A percentile compares a stretch with the other conserved stretches of the same genome.
Conservation (phyloP, 768 basidiomycete genomes). For the Amanita jacksonii region DNA sequence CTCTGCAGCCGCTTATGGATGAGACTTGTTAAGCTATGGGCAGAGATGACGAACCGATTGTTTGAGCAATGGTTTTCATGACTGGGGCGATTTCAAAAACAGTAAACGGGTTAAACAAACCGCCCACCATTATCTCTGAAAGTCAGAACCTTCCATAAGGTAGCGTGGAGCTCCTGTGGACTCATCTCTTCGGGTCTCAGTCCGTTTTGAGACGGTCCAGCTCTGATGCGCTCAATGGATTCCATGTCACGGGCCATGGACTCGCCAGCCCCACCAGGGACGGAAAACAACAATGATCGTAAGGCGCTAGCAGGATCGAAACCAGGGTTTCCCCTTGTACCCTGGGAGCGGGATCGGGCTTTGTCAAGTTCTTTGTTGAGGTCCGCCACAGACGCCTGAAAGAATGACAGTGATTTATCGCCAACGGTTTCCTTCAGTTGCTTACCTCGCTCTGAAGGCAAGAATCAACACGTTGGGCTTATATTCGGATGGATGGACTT, state of each 20-base stretch:
- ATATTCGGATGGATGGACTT: constrained; percentile 14
- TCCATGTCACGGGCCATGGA: constrained; percentile 73
- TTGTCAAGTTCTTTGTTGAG: constrained; percentile 69
- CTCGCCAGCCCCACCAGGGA: constrained; percentile 52
- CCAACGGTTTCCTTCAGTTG: background rate
- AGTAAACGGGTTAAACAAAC: background rate
- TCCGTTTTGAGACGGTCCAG: constrained; percentile 48
- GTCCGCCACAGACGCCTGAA: constrained; percentile 76
- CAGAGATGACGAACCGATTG: constrained; percentile 43
- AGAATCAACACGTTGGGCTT: background rate
- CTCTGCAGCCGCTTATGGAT: constrained; percentile 31
- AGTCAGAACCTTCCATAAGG: constrained; percentile 77
- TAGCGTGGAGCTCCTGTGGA: constrained; percentile 79
- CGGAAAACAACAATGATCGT: constrained; percentile 46
- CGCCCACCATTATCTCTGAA: constrained; percentile 70
- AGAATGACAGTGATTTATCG: background rate
- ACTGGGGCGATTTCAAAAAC: constrained; percentile 25
- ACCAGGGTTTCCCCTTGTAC: constrained; percentile 21
- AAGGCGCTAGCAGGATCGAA: constrained; percentile 37
- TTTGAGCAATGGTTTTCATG: constrained; percentile 70
- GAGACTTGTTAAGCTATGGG: background rate
- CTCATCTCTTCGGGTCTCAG: constrained; percentile 74
- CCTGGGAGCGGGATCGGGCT: constrained; percentile 40
- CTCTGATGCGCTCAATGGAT: constrained; percentile 57
- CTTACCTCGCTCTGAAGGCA: constrained; percentile 25